Evolutionary conservation across 306 rosid genomes (phyloP).

Genomic region (Prunus dulcis): DNA sequence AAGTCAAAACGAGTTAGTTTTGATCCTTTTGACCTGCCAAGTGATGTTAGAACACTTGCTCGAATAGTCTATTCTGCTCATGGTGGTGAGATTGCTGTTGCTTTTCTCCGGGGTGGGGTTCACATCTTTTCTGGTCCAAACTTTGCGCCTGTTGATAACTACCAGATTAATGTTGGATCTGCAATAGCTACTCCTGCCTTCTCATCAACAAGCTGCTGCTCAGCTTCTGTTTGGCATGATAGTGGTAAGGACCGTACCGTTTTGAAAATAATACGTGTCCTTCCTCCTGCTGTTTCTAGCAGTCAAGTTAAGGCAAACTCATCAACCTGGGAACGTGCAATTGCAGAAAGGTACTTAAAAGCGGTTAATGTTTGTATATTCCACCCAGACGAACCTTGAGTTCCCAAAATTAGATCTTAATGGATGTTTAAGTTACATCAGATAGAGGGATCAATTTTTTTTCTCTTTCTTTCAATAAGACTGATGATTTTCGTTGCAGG

Average conservation of each 20-base stretch:
- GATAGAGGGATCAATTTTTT: background rate
- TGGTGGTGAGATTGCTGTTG: constrained; percentile 97
- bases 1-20: constrained; percentile 66
- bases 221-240: constrained; percentile 99
- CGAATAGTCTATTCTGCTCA: constrained; percentile 94
- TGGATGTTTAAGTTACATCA: background rate
- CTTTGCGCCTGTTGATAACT: constrained; percentile 81
- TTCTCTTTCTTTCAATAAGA: background rate
- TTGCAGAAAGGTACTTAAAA: constrained; percentile 78
- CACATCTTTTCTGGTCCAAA: constrained; percentile 95
- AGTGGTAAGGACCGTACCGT: constrained; percentile 60
- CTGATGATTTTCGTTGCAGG: constrained; percentile 37
- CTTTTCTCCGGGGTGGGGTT: constrained; percentile 97
- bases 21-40: constrained; percentile 98
- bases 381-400: background rate
- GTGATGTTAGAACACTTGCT: constrained; percentile 97
- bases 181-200: constrained; percentile 98
- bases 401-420: background rate
- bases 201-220: constrained; percentile 97
- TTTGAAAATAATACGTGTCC: constrained; percentile 84
- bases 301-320: constrained; percentile 75
- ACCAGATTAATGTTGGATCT: constrained; percentile 94
- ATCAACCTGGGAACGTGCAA: constrained; percentile 94
- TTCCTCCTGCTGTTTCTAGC: constrained; percentile 83
- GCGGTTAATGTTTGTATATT: too few species aligned